These are phyloP conservation scores for Colletotrichum truncatum DNA, from an alignment of 2,329 filamentous ascomycete species.

Conservation along the genomic window DNA sequence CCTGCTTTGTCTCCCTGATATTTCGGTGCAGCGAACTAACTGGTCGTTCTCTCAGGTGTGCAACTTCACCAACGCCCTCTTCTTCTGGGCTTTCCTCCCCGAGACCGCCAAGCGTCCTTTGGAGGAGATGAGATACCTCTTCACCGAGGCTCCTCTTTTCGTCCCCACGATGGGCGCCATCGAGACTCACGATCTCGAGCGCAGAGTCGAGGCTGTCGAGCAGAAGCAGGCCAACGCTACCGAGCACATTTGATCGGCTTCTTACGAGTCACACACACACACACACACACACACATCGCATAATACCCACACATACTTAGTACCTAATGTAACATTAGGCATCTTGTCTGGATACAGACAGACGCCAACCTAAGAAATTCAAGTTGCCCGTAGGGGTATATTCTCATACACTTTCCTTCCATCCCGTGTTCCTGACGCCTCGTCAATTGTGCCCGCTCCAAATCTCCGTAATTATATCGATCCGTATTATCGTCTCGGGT, in stretches of 20 bases:
- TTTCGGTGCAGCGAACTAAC: background rate
- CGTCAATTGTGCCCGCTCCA: background rate
- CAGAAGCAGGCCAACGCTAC: constrained; percentile 50
- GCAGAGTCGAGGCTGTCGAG: constrained; percentile 64
- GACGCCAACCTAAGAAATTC: background rate
- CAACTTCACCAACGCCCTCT: constrained; percentile 61
- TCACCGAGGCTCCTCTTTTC: constrained; percentile 71
- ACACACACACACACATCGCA: too few species aligned
- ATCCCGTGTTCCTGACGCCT: background rate
- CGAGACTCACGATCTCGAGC: constrained; percentile 62
- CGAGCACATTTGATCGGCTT: constrained; percentile 13
- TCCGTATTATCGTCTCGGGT: background rate
- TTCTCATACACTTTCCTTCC: background rate
- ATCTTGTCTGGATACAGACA: background rate
- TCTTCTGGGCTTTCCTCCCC: constrained; percentile 72
- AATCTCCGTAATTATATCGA: too few species aligned
- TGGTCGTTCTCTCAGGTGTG: constrained; percentile 51
- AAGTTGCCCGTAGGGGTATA: background rate
- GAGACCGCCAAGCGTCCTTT: constrained; percentile 72
- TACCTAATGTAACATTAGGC: constrained; percentile 3
- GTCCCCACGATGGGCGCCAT: constrained; percentile 61
- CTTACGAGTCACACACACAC: background rate
- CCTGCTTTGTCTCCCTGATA: background rate
- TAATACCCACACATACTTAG: background rate
- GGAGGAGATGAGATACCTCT: constrained; percentile 75